Base-by-base conservation (phyloP, 2,329 filamentous ascomycete species). In the Botrytis fabae region DNA sequence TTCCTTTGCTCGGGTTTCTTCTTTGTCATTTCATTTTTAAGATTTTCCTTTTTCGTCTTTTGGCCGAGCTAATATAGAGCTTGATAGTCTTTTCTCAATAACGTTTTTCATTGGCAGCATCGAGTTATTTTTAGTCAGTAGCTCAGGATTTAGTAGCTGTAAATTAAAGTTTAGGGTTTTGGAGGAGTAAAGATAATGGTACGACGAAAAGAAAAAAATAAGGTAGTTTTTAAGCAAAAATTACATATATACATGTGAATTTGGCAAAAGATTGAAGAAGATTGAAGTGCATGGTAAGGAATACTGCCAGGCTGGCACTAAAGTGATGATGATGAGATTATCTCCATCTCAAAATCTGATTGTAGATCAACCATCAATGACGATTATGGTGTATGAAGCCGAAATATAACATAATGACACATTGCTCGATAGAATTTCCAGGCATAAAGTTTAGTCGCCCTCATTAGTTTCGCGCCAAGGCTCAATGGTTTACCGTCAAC, bases 181-280 rank as follows among this genome's bases (percentile, higher is more conserved):
- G 46, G 1, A 22, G 46, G 22, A 8, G 2, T 22, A 12, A 12
- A 48, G 22, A 48, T 48, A 48, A 48, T 48, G 4, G 3, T 25
- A 4, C 4, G 9, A 25, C 2, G 10, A n/a, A 51, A 7, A n/a
- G 10, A 5, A 51, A n/a, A 51, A 2, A 14, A 51, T 2, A n/a
- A 2, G 14, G 5, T 0, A 12, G 14, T 51, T n/a, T 5, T 7
- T 7, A 16, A 16, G 12, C 16, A 6, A 14, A 12, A 4, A 51
- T 6, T 51, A 28, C 28, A 28, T 28, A 28, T 28, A 28, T 28
- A 28, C 28, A 28, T 28, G 28, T 28, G 28, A 28, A n/a, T 51
- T n/a, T 51, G 48, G 14, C 6, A 51, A 22, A 51, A 25, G 14
- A 51, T n/a, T 38, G 7, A 12, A 51, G 48, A 51, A n/a, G 14